Evolutionary conservation across 2,329 filamentous ascomycete genomes (phyloP), one percentile per base, ranked within the genome.

Genomic region (Stagonosporopsis vannaccii): DNA sequence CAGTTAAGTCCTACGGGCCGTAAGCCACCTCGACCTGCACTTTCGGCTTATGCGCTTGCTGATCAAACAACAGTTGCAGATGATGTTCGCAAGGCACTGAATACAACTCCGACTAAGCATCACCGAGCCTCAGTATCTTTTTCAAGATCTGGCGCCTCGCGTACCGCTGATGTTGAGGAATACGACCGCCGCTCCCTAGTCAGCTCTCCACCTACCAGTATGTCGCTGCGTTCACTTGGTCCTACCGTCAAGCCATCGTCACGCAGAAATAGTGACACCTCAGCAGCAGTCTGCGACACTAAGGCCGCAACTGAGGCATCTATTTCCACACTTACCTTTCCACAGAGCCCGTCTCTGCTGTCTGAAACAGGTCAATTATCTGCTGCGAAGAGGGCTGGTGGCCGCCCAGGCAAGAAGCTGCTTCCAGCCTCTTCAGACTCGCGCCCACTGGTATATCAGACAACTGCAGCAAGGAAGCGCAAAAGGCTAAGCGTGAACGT

Each of bases 61-160:
- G 12, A 56, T 20, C n/a, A 2, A 12, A 30, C 3, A 11, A 30
- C 28, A 46, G 52, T 47, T 1, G 15, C 43, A n/a, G 25, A 51
- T 6, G 11, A 47, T 6, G 23, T 56, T 8, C 53, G 53, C 30
- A 43, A 33, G 22, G 47, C 59, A 28, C 30, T 63, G 1, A 62
- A 62, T 28, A 41, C 23, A 25, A 59, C 61, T 41, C 62, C 62
- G 9, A 56, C 46, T n/a, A 62, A 28, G 35, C 37, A 19, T 17
- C 46, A 28, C 6, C n/a, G 20, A n/a, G 39, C 19, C 12, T 39
- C 42, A 19, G 19, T 36, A 37, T 17, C 46, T 6, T n/a, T 2
- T 37, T 20, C 17, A 20, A 12, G 1, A 20, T 20, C 35, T 37
- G 19, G 11, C 4, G 6, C 12, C 17, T 37, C n/a, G 12, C 20